Conservation (phyloP, 805 yeast genomes). For the Starmerella cellae region DNA sequence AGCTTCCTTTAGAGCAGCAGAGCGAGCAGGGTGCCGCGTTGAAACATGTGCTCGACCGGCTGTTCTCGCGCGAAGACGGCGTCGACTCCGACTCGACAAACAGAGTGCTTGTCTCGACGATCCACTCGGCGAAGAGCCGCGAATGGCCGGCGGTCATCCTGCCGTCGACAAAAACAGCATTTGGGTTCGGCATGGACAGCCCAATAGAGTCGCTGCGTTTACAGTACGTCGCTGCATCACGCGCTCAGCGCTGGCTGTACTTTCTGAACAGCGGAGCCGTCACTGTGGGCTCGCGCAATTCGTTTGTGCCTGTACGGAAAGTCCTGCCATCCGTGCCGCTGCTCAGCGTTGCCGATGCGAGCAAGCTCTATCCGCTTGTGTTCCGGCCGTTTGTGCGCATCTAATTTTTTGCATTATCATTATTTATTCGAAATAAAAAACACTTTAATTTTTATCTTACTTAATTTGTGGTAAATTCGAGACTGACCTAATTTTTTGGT, state of each 20-base stretch:
- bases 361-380: neutral
- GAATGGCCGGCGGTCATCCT: slow-evolving; percentile 19
- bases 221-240: slow-evolving; percentile 23
- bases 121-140: slow-evolving; percentile 17
- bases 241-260: slow-evolving; percentile 20
- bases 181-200: neutral
- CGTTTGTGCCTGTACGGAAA: slow-evolving; percentile 1
- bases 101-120: slow-evolving; percentile 11
- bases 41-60: neutral
- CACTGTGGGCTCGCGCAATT: neutral
- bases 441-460: too few relatives aligned
- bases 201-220: slow-evolving; percentile 15
- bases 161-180: neutral
- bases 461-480: too few relatives aligned
- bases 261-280: slow-evolving; percentile 3
- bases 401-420: too few relatives aligned
- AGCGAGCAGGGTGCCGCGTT: slow-evolving; percentile 3
- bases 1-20: neutral
- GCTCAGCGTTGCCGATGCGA: neutral
- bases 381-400: slow-evolving; percentile 4
- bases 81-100: neutral
- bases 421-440: too few relatives aligned
- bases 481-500: too few relatives aligned
- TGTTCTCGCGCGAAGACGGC: neutral
- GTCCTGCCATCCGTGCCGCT: neutral